Conservation (phyloP, 352 stramenopile genomes). For the Blastocystis sp. region DNA sequence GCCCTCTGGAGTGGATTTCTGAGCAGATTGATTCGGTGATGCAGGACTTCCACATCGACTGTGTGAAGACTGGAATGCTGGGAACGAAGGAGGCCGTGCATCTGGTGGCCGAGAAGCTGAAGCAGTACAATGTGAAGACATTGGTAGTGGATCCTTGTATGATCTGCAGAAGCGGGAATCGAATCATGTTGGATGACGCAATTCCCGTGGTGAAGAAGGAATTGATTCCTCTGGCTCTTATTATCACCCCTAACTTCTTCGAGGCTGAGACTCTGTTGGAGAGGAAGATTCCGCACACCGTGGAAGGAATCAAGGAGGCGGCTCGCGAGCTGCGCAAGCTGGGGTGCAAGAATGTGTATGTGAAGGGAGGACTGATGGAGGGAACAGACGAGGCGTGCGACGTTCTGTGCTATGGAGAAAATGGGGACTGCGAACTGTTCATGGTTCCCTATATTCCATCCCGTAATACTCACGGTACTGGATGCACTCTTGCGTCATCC, state of each 20-base stretch:
- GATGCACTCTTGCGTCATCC: conserved; percentile 82
- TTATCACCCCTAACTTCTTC: conserved; percentile 86
- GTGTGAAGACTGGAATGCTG: conserved; percentile 87
- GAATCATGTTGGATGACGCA: conserved; percentile 74
- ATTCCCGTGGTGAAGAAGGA: conserved; percentile 70
- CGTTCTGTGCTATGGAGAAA: conserved; percentile 27
- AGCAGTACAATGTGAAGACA: conserved; percentile 64
- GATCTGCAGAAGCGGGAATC: conserved; percentile 79
- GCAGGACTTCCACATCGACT: conserved; percentile 75
- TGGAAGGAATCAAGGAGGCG: conserved; percentile 21
- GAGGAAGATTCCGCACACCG: conserved; percentile 53
- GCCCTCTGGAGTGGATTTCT: conserved; percentile 71
- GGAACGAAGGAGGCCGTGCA: conserved; percentile 74
- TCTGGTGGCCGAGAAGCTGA: conserved; percentile 70
- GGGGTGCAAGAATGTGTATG: conserved; percentile 37
- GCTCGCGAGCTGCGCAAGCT: conserved; percentile 32
- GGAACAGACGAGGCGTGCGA: conserved; percentile 26
- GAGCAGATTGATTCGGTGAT: conserved; percentile 78
- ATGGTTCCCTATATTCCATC: conserved; percentile 65
- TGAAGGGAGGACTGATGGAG: conserved; percentile 48
- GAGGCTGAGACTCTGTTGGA: conserved; percentile 73
- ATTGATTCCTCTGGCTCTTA: conserved; percentile 77
- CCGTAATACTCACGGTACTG: conserved; percentile 79
- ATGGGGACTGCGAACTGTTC: conserved; percentile 63
- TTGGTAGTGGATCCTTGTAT: conserved; percentile 87